Percentiles rank a stretch among this genome's conserved stretches.
These are phyloP conservation scores for Atkinsonella texensis DNA, from an alignment of 2,329 filamentous ascomycete species.

Conservation along the genomic window DNA sequence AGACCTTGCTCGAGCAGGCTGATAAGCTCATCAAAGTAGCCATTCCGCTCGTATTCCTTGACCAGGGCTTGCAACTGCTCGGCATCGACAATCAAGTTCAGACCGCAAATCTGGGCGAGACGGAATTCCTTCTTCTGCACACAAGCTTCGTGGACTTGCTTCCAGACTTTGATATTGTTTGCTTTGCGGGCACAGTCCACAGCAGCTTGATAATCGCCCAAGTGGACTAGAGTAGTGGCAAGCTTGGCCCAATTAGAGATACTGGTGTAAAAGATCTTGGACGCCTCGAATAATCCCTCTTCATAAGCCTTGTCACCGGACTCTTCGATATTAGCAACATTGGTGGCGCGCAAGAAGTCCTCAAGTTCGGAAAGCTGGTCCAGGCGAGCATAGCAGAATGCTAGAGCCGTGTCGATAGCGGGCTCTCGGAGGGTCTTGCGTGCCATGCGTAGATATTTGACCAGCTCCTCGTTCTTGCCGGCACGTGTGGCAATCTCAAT, in stretches of 20 bases:
- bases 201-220: slow-evolving; percentile 92
- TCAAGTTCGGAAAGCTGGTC: slow-evolving; percentile 89
- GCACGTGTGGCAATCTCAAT: slow-evolving; percentile 93
- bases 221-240: slow-evolving; percentile 91
- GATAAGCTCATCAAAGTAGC: slow-evolving; percentile 98
- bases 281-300: slow-evolving; percentile 87
- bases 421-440: slow-evolving; percentile 93
- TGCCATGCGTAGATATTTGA: slow-evolving; percentile 95
- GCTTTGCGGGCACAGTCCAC: slow-evolving; percentile 97
- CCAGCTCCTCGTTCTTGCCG: slow-evolving; percentile 93
- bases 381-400: slow-evolving; percentile 85
- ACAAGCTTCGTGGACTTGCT: slow-evolving; percentile 93
- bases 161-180: slow-evolving; percentile 99
- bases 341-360: slow-evolving; percentile 86
- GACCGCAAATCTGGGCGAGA: slow-evolving; percentile 94
- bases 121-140: slow-evolving; percentile 98
- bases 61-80: slow-evolving; percentile 89
- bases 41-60: slow-evolving; percentile 91
- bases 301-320: slow-evolving; percentile 97
- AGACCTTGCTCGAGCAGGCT: slow-evolving; percentile 87
- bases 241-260: slow-evolving; percentile 99
- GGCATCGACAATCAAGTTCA: slow-evolving; percentile 94
- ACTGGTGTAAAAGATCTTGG: slow-evolving; percentile 97
- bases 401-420: slow-evolving; percentile 82
- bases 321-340: slow-evolving; percentile 91